phyloP scores from a whole-genome alignment of 495 filamentous ascomycete genomes.

The Aspergillus leporis region DNA sequence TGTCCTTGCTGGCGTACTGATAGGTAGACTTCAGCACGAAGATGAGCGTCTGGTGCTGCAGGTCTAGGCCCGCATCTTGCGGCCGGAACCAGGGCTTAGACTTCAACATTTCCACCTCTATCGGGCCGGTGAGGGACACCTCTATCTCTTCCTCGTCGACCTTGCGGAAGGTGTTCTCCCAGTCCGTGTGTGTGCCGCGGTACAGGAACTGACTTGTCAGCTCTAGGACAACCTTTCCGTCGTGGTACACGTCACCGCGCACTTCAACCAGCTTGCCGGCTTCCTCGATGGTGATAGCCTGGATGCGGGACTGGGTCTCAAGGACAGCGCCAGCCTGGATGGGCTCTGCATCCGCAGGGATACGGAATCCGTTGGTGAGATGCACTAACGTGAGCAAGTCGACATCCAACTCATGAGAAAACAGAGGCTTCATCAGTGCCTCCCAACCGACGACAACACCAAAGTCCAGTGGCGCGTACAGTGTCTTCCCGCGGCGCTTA shows the following conservation, averaged over 20 bases:
- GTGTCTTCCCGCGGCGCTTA: too few species aligned
- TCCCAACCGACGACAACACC: slow-evolving; percentile 77
- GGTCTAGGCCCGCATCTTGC: too few species aligned
- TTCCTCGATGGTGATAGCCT: slow-evolving; percentile 96
- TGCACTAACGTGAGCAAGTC: slow-evolving; percentile 94
- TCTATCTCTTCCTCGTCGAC: slow-evolving; percentile 86
- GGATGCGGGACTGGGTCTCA: slow-evolving; percentile 68
- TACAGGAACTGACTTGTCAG: slow-evolving; percentile 98
- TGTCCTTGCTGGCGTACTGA: too few species aligned
- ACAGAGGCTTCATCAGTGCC: slow-evolving; percentile 97
- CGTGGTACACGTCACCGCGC: slow-evolving; percentile 82
- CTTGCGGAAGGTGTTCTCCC: slow-evolving; percentile 96
- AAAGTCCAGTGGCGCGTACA: too few species aligned
- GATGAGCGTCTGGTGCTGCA: too few species aligned
- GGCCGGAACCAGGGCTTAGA: too few species aligned
- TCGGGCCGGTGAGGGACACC: slow-evolving; percentile 88
- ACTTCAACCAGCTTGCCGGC: slow-evolving; percentile 99
- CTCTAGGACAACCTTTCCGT: slow-evolving; percentile 88
- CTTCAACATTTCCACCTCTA: slow-evolving; percentile 71
- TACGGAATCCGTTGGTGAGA: slow-evolving; percentile 88
- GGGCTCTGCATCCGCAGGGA: slow-evolving; percentile 90
- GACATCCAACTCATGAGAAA: slow-evolving; percentile 89
- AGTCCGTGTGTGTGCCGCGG: slow-evolving; percentile 87
- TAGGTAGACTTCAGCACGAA: too few species aligned
- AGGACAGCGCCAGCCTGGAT: slow-evolving; percentile 64